A percentile compares a stretch with the other conserved stretches of the same genome.
Conservation (phyloP, 1,284 basidiomycete species). For the Boletus semigastroideus region DNA sequence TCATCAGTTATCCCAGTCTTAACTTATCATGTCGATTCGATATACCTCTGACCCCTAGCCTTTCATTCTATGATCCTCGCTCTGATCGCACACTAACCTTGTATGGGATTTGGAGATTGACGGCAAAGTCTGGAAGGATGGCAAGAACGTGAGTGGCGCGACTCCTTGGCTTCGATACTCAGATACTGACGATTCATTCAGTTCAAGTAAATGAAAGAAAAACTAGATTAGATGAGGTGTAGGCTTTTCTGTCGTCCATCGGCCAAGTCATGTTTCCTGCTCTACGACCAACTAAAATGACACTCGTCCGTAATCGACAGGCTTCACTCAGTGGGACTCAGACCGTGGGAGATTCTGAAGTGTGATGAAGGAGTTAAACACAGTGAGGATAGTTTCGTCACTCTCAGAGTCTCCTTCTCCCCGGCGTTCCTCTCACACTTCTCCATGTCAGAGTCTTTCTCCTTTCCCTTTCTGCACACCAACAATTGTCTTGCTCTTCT, state of each 20-base stretch:
- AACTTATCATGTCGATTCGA: constrained; percentile 53
- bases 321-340: constrained; percentile 25
- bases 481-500: background rate
- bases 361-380: too few species aligned
- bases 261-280: background rate
- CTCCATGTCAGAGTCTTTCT: background rate
- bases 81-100: constrained; percentile 35
- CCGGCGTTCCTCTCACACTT: too few species aligned
- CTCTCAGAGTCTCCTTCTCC: too few species aligned
- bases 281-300: background rate
- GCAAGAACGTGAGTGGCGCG: constrained; percentile 69
- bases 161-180: background rate
- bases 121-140: constrained; percentile 86
- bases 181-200: constrained; percentile 8
- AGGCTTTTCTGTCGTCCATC: constrained; percentile 16
- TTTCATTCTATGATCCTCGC: background rate
- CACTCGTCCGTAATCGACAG: constrained; percentile 14
- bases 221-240: constrained; percentile 26
- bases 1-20: constrained; percentile 64
- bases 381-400: too few species aligned
- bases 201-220: constrained; percentile 24
- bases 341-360: too few species aligned
- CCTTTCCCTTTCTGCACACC: background rate
- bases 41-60: constrained; percentile 32
- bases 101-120: constrained; percentile 88